Evolutionary conservation across 2,329 filamentous ascomycete genomes (phyloP).

Genomic region (Keithomyces neogunnii): DNA sequence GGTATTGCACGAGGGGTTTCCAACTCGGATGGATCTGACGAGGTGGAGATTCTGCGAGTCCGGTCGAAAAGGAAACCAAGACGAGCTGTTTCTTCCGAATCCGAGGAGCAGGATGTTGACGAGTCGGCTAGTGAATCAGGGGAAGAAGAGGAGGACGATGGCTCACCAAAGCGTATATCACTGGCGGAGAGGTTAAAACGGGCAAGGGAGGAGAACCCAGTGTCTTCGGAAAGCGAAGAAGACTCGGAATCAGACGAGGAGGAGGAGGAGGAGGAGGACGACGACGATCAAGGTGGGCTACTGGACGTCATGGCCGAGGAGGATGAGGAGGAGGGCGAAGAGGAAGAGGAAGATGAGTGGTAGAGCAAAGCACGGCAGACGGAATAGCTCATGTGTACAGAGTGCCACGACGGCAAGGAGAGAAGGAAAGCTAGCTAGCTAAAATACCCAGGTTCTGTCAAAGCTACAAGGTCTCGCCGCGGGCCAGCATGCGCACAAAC

Average conservation of each 20-base stretch:
- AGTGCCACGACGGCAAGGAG: too few species aligned
- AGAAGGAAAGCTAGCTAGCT: too few species aligned
- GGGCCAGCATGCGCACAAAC: constrained; percentile 30
- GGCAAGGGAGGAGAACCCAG: constrained; percentile 11
- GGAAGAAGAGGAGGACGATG: constrained; percentile 10
- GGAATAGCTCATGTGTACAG: too few species aligned
- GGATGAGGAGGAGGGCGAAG: constrained; percentile 17
- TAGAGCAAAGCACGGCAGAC: background rate
- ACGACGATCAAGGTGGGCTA: constrained; percentile 17
- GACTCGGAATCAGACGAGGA: constrained; percentile 12
- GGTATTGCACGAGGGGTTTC: background rate
- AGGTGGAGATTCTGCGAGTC: background rate
- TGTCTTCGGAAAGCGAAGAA: constrained; percentile 11
- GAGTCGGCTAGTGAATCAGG: constrained; percentile 7
- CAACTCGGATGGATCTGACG: background rate
- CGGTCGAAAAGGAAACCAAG: background rate
- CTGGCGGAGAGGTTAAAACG: constrained; percentile 16
- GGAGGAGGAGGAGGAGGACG: constrained; percentile 9
- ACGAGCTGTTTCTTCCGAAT: background rate
- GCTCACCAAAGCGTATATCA: constrained; percentile 9
- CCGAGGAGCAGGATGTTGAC: constrained; percentile 10
- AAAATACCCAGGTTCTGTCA: too few species aligned
- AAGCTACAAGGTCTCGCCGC: constrained; percentile 19
- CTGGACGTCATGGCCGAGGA: constrained; percentile 26
- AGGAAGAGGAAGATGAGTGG: constrained; percentile 8